phyloP scores from a whole-genome alignment of 805 yeast species.

The Suhomyces prunicola region DNA sequence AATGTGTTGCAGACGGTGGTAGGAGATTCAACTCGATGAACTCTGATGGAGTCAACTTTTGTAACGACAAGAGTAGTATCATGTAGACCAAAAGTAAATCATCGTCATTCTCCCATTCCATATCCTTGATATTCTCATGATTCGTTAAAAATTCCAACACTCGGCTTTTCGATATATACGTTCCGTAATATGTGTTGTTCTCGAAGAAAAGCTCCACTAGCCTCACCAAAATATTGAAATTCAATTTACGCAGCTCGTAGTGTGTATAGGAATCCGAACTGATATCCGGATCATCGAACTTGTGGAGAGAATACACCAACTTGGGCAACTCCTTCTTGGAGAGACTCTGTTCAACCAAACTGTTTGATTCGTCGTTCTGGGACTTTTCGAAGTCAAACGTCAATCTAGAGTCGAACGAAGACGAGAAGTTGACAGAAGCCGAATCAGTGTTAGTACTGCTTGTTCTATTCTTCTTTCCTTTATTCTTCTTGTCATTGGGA shows the following conservation, averaged over 20 bases:
- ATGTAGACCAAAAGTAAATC: slow-evolving; percentile 45
- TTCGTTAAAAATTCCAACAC: slow-evolving; percentile 36
- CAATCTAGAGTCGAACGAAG: slow-evolving; percentile 9
- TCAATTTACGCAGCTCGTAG: slow-evolving; percentile 17
- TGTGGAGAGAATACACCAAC: slow-evolving; percentile 14
- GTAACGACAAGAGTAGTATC: slow-evolving; percentile 41
- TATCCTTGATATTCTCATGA: slow-evolving; percentile 28
- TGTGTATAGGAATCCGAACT: slow-evolving; percentile 15
- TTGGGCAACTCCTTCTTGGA: slow-evolving; percentile 33
- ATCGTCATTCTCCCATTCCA: slow-evolving; percentile 48
- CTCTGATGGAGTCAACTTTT: slow-evolving; percentile 33
- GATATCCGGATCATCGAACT: slow-evolving; percentile 15
- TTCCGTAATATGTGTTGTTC: slow-evolving; percentile 35
- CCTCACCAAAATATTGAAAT: slow-evolving; percentile 29
- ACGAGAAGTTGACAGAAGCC: slow-evolving; percentile 4
- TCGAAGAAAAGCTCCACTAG: slow-evolving; percentile 44
- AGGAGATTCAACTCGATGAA: slow-evolving; percentile 17
- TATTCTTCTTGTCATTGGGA: neutral
- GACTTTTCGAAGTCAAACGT: slow-evolving; percentile 8
- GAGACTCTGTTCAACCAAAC: slow-evolving; percentile 19
- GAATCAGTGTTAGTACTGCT: slow-evolving; percentile 1
- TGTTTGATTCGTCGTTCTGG: slow-evolving; percentile 1
- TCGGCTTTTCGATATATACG: slow-evolving; percentile 34
- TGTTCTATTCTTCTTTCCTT: neutral
- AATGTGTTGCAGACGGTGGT: slow-evolving; percentile 16